These are phyloP conservation scores for Xylaria venustula DNA, from an alignment of 495 filamentous ascomycete genomes.

Conservation along the genomic window DNA sequence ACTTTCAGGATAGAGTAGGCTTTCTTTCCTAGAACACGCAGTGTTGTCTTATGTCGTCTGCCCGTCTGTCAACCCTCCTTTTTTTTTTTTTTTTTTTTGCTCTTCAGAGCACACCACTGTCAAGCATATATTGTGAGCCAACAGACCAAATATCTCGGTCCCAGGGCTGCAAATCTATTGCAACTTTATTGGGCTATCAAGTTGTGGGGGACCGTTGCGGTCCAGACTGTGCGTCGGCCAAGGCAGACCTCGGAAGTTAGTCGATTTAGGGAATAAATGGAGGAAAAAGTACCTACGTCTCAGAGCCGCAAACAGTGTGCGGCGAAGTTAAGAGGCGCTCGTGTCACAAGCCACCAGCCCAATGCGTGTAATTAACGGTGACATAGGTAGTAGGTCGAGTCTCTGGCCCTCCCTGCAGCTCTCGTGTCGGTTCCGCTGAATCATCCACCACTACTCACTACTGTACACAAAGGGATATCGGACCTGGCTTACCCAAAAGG, in stretches of 20 bases:
- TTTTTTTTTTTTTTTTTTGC: neutral
- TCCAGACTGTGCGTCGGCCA: conserved; percentile 1
- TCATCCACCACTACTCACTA: neutral
- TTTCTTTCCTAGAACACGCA: too few relatives aligned
- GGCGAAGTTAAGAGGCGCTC: too few relatives aligned
- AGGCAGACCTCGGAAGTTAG: neutral
- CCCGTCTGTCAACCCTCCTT: neutral
- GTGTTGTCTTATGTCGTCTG: too few relatives aligned
- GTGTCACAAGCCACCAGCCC: neutral
- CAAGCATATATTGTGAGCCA: conserved; percentile 1
- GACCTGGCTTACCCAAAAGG: neutral
- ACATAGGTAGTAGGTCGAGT: too few relatives aligned
- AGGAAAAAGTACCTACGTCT: neutral
- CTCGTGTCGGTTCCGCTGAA: too few relatives aligned
- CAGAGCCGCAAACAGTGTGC: neutral
- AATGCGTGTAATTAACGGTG: neutral
- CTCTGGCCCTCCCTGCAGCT: too few relatives aligned
- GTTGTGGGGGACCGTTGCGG: neutral
- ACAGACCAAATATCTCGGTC: neutral
- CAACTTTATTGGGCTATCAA: neutral
- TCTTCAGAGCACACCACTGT: neutral
- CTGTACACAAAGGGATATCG: neutral
- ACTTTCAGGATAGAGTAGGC: neutral
- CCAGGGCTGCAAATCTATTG: neutral
- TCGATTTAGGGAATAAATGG: neutral